These are phyloP conservation scores for Rubia yunnanensis DNA, from an alignment of 257 asterid species.

Conservation along the genomic window DNA sequence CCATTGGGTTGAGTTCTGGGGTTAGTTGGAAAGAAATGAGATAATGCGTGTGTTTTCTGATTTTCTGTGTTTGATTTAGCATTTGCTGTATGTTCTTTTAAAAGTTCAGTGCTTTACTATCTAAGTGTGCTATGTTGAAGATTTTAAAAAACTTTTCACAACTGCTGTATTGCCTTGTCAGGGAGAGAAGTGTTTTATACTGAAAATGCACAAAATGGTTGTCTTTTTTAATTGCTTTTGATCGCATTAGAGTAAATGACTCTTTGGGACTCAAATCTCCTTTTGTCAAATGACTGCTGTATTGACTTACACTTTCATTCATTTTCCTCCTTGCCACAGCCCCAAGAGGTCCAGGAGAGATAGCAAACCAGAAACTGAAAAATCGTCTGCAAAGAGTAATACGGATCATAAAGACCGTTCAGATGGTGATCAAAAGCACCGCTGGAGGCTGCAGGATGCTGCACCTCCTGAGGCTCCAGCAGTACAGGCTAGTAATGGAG, in stretches of 20 bases:
- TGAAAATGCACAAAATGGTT: neutral
- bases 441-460: slow-evolving; percentile 42
- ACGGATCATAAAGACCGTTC: slow-evolving; percentile 28
- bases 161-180: neutral
- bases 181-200: neutral
- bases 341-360: slow-evolving; percentile 85
- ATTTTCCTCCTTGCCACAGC: slow-evolving; percentile 26
- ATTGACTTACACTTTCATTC: neutral
- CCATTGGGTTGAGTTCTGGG: neutral
- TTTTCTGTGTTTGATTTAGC: neutral
- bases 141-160: neutral
- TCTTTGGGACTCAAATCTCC: neutral
- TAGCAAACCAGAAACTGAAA: slow-evolving; percentile 56
- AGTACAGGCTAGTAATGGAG: slow-evolving; percentile 34
- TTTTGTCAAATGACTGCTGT: neutral
- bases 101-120: neutral
- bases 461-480: slow-evolving; percentile 43
- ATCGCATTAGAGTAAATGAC: neutral
- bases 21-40: neutral
- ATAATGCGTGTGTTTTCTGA: neutral
- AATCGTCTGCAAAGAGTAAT: slow-evolving; percentile 19
- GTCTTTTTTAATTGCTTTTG: neutral
- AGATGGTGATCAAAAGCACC: slow-evolving; percentile 39
- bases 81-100: too few species aligned
- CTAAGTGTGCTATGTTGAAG: neutral